Evolutionary conservation across 2,329 filamentous ascomycete genomes (phyloP), one percentile per base, ranked within the genome.

Genomic region (Colletotrichum sp.): DNA sequence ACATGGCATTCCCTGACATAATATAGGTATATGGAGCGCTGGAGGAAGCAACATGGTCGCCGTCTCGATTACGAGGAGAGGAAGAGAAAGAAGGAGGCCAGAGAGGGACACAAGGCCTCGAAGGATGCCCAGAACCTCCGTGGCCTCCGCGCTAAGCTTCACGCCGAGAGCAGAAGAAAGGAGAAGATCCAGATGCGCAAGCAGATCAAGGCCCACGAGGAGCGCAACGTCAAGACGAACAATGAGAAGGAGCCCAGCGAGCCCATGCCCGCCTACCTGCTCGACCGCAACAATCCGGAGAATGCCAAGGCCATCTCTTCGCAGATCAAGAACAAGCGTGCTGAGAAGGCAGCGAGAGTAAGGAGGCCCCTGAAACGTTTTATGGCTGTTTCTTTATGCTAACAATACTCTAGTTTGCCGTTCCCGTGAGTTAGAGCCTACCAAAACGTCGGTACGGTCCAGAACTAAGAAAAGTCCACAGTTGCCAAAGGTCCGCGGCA

Each of bases 151-250:
- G 97, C 97, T 80, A 99, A 99, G 90, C 89, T 98, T 82, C 93
- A 97, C 88, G 94, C 96, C 85, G 93, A 98, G 91, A 95, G 96
- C 89, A 92, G 97, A 30, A 95, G 96, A 88, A 94, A 96, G 85
- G 96, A 99, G 90, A 99, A 99, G 93, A 98, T 98, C 84, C 95
- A 98, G 91, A 96, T 98, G 94, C 94, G 94, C 87, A 98, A 98
- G 91, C 89, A 93, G 82, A 97, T 99, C 91, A 95, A 94, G 87
- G 94, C 95, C 60, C 95, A 98, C 88, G 97, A 99, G 87, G 95
- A 98, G 89, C 93, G 95, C 87, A 97, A 98, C 83, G 93, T 98
- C 89, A 98, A 98, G 88, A 95, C 94, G 10, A 93, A 93, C 71
- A 93, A 94, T 79, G 91, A 94, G 80, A 94, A 97, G 85, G 94